phyloP scores from a whole-genome alignment of 116 monocot species.

The Trichopus zeylanicus region DNA sequence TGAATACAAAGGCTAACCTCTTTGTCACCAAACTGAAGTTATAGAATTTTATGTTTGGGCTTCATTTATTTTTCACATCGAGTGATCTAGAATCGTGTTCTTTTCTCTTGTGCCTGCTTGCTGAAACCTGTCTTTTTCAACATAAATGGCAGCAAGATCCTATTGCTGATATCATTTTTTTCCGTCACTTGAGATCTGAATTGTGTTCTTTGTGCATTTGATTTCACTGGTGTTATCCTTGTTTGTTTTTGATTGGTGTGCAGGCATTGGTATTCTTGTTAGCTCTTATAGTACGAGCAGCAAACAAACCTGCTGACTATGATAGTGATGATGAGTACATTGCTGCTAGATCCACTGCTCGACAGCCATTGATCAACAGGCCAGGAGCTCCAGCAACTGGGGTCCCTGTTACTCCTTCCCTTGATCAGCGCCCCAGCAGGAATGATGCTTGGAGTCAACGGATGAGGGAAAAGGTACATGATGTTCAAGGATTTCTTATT shows the following conservation, averaged over 20 bases:
- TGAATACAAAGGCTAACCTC: no score
- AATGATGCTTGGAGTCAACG: slow-evolving; percentile 66
- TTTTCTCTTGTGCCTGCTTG: no score
- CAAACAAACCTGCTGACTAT: slow-evolving; percentile 48
- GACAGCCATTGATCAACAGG: slow-evolving; percentile 45
- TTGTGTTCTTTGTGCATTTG: no score
- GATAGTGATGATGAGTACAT: slow-evolving; percentile 74
- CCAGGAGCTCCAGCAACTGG: slow-evolving; percentile 38
- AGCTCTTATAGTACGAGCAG: slow-evolving; percentile 49
- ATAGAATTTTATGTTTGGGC: no score
- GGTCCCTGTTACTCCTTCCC: slow-evolving; percentile 24
- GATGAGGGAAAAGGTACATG: slow-evolving; percentile 65
- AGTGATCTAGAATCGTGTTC: no score
- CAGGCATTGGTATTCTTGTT: slow-evolving; percentile 46
- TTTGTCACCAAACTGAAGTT: no score
- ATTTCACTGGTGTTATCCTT: no score
- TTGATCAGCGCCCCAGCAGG: slow-evolving; percentile 56
- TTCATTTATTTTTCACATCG: no score
- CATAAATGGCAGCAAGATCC: no score
- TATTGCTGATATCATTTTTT: no score
- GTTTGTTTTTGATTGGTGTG: neutral
- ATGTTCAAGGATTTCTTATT: neutral
- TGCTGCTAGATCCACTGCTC: slow-evolving; percentile 26
- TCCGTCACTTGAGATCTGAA: no score
- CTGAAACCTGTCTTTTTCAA: no score